Conservation (phyloP, 352 stramenopile genomes). For the Phytophthora fragariae region DNA sequence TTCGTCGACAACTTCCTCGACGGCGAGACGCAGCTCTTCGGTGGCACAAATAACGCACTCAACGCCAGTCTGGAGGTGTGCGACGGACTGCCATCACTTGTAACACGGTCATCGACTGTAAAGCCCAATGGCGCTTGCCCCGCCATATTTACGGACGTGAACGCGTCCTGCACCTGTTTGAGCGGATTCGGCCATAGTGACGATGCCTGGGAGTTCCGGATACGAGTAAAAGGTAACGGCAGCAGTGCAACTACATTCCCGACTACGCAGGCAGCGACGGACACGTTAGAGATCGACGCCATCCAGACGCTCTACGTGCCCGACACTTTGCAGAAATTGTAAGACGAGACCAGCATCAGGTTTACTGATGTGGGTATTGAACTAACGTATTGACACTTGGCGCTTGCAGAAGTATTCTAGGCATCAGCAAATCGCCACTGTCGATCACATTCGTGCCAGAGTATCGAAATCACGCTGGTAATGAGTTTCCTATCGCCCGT, state of each 20-base stretch:
- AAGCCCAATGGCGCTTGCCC: slow-evolving; percentile 44
- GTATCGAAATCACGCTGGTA: slow-evolving; percentile 26
- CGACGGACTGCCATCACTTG: slow-evolving; percentile 33
- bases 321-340: slow-evolving; percentile 34
- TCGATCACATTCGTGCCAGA: slow-evolving; percentile 39
- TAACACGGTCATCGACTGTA: slow-evolving; percentile 32
- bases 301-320: slow-evolving; percentile 44
- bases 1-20: slow-evolving; percentile 44
- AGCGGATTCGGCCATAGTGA: slow-evolving; percentile 19
- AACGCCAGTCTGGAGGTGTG: slow-evolving; percentile 30
- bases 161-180: slow-evolving; percentile 55
- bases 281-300: slow-evolving; percentile 32
- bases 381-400: slow-evolving; percentile 6
- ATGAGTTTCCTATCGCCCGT: slow-evolving; percentile 27
- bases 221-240: slow-evolving; percentile 17
- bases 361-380: not conserved
- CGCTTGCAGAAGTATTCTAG: slow-evolving; percentile 31
- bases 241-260: slow-evolving; percentile 15
- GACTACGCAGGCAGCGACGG: slow-evolving; percentile 7
- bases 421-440: slow-evolving; percentile 23
- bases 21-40: slow-evolving; percentile 42
- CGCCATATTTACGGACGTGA: slow-evolving; percentile 32
- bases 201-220: slow-evolving; percentile 32
- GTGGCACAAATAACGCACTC: slow-evolving; percentile 19
- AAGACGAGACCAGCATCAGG: slow-evolving; percentile 7